These are phyloP conservation scores for Penicillium manginii DNA, from an alignment of 495 filamentous ascomycete genomes.

Conservation along the genomic window DNA sequence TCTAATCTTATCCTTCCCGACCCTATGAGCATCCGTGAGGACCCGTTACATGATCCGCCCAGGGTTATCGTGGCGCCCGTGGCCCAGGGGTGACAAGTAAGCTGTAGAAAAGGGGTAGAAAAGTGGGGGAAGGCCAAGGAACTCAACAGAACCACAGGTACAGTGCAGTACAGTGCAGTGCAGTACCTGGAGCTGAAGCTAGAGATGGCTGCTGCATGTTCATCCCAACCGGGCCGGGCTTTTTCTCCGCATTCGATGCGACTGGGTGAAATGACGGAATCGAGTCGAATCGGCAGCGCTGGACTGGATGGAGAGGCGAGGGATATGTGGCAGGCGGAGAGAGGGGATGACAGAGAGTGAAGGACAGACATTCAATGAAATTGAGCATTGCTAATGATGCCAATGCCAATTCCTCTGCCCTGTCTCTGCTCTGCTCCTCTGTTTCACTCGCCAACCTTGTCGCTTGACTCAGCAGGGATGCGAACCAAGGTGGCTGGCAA, in stretches of 20 bases:
- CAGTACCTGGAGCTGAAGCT: neutral
- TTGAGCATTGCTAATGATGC: too few species aligned
- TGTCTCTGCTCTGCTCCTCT: too few species aligned
- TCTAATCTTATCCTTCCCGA: slow-evolving; percentile 5
- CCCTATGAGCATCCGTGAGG: neutral
- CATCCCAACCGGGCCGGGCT: neutral
- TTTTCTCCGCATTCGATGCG: neutral
- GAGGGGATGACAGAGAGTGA: too few species aligned
- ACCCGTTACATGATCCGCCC: slow-evolving; percentile 7
- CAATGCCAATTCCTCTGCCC: too few species aligned
- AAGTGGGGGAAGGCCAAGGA: slow-evolving; percentile 1
- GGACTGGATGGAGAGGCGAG: neutral
- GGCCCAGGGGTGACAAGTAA: slow-evolving; percentile 2
- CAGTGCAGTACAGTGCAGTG: too few species aligned
- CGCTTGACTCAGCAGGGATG: slow-evolving; percentile 36
- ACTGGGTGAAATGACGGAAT: neutral
- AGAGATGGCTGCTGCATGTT: neutral
- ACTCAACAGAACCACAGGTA: slow-evolving; percentile 4
- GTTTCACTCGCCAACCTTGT: slow-evolving; percentile 27
- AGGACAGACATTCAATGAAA: too few species aligned
- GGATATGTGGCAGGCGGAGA: slow-evolving; percentile 4
- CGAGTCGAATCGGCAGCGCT: neutral
- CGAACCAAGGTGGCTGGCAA: slow-evolving; percentile 48
- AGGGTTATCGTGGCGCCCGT: slow-evolving; percentile 2
- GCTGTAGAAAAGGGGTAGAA: neutral